Conservation (phyloP, 1,284 basidiomycete genomes). For the Fomitopsis schrenkii region DNA sequence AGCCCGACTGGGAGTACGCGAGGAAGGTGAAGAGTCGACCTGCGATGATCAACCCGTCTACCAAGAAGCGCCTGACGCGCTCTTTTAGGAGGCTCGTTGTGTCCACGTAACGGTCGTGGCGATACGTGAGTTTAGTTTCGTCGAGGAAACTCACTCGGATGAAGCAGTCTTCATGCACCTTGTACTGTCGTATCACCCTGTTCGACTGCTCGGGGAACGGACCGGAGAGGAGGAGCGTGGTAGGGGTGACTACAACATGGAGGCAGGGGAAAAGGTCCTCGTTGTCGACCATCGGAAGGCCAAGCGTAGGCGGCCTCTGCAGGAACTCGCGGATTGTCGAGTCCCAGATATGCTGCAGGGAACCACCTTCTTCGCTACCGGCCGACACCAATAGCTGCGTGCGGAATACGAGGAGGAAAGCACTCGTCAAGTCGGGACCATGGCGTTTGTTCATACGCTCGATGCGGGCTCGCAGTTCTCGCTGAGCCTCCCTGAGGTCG, state of each 20-base stretch:
- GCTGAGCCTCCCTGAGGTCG: conserved; percentile 41
- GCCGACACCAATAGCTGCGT: conserved; percentile 26
- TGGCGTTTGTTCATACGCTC: conserved; percentile 22
- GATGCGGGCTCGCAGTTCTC: conserved; percentile 37
- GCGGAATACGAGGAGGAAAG: conserved; percentile 41
- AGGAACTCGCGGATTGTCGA: conserved; percentile 1
- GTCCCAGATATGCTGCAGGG: conserved; percentile 11
- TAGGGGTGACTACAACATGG: conserved; percentile 58
- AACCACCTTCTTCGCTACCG: not conserved
- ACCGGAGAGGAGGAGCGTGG: conserved; percentile 51
- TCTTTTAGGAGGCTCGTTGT: conserved; percentile 38
- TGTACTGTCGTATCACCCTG: conserved; percentile 52
- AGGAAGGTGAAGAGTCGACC: conserved; percentile 51
- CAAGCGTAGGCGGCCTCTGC: conserved; percentile 18
- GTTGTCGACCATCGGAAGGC: conserved; percentile 17
- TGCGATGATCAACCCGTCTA: conserved; percentile 43
- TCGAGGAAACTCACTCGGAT: conserved; percentile 63
- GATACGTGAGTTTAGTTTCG: conserved; percentile 46
- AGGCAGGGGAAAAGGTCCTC: conserved; percentile 42
- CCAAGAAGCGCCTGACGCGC: conserved; percentile 40
- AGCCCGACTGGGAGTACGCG: conserved; percentile 51
- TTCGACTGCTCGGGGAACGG: conserved; percentile 66
- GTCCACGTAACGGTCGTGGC: conserved; percentile 49
- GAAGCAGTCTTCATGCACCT: conserved; percentile 48
- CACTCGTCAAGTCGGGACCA: conserved; percentile 33